A percentile compares a stretch with the other conserved stretches of the same genome.
Evolutionary conservation across 2,329 filamentous ascomycete species (phyloP).

Genomic region (Byssoonygena ceratinophila): DNA sequence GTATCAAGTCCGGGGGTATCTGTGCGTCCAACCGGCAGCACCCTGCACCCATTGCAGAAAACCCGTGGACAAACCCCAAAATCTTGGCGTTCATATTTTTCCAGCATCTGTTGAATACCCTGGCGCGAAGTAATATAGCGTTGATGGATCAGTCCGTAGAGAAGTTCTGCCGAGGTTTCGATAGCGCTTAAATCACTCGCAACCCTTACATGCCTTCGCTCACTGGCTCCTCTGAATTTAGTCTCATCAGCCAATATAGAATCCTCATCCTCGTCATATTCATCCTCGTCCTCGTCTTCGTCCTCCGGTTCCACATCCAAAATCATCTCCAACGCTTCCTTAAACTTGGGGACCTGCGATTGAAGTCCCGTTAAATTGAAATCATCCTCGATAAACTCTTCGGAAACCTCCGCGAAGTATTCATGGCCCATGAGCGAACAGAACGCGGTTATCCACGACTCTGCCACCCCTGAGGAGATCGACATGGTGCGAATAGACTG

Average conservation of each 20-base stretch:
- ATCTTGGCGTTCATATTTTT: conserved; percentile 95
- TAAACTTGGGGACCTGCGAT: conserved; percentile 95
- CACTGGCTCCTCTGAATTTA: conserved; percentile 43
- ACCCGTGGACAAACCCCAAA: conserved; percentile 94
- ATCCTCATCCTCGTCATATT: conserved; percentile 58
- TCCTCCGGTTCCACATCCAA: conserved; percentile 96
- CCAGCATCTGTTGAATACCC: conserved; percentile 97
- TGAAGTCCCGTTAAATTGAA: conserved; percentile 96
- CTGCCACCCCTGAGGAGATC: conserved; percentile 45
- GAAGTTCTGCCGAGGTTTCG: conserved; percentile 92
- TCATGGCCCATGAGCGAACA: conserved; percentile 93
- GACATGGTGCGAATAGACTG: conserved; percentile 35
- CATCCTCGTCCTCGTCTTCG: conserved; percentile 55
- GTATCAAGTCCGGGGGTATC: conserved; percentile 95
- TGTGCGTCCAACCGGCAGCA: conserved; percentile 83
- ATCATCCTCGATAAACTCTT: conserved; percentile 99
- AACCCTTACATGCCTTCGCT: conserved; percentile 73
- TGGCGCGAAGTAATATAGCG: conserved; percentile 94
- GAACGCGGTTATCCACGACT: conserved; percentile 97
- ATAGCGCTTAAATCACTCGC: conserved; percentile 90
- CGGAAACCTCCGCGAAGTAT: conserved; percentile 96
- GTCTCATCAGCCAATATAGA: conserved; percentile 56
- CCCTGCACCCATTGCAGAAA: conserved; percentile 79
- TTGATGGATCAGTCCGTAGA: conserved; percentile 97
- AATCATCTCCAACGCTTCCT: conserved; percentile 98